Evolutionary conservation across 768 basidiomycete species (phyloP).

Genomic region (Mycena galericulata): DNA sequence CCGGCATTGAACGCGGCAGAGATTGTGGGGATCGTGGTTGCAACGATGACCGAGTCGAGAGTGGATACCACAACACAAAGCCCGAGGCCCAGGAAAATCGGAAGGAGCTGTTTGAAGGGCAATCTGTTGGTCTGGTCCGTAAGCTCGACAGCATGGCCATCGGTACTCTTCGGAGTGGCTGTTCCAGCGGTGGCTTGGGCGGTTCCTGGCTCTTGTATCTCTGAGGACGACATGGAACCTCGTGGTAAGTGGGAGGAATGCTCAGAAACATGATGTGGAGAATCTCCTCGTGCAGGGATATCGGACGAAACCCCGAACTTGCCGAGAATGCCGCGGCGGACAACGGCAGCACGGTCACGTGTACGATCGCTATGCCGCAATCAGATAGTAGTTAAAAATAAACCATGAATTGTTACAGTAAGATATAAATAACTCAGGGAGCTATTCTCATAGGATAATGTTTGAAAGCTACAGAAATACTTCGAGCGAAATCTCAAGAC

Average conservation of each 20-base stretch:
- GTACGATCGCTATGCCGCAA: background rate
- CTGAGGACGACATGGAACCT: conserved; percentile 18
- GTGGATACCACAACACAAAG: conserved; percentile 72
- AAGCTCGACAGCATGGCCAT: conserved; percentile 43
- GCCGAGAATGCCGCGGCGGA: background rate
- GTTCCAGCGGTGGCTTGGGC: conserved; percentile 14
- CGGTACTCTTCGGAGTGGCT: conserved; percentile 16
- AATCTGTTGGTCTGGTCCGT: conserved; percentile 85
- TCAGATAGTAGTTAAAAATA: background rate
- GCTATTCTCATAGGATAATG: too few relatives aligned
- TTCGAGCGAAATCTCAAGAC: too few relatives aligned
- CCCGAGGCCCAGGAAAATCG: conserved; percentile 71
- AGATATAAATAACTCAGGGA: too few relatives aligned
- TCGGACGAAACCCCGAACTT: conserved; percentile 13
- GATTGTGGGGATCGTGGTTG: conserved; percentile 80
- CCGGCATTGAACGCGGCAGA: conserved; percentile 74
- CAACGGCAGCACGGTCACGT: conserved; percentile 13
- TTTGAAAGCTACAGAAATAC: too few relatives aligned
- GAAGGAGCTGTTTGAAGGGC: conserved; percentile 71
- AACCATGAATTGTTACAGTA: too few relatives aligned
- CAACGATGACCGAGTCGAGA: conserved; percentile 79
- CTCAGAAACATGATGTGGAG: background rate
- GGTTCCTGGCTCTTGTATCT: background rate
- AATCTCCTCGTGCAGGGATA: background rate
- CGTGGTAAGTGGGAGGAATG: conserved; percentile 9